Conservation (phyloP, 2,329 filamentous ascomycete species). For the Xylariaceae sp. region DNA sequence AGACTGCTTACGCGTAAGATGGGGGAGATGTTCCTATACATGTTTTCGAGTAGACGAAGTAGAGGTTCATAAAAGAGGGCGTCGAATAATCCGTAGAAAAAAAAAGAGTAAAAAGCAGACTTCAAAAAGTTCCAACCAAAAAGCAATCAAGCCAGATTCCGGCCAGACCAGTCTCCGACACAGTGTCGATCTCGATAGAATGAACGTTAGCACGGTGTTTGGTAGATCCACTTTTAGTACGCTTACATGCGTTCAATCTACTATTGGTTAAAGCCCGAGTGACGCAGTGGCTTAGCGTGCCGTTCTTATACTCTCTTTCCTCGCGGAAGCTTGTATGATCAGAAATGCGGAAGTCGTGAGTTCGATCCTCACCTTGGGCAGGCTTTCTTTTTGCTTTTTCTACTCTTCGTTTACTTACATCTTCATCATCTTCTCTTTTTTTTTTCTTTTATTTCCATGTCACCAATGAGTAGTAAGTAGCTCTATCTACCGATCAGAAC, state of each 20-base stretch:
- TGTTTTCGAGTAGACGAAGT: background rate
- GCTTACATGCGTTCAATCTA: background rate
- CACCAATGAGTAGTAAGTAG: background rate
- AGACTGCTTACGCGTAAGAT: background rate
- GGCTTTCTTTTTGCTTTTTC: background rate
- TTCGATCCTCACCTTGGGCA: constrained; percentile 19
- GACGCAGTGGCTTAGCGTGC: constrained; percentile 18
- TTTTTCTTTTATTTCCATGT: background rate
- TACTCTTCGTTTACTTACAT: background rate
- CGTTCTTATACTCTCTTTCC: constrained; percentile 15
- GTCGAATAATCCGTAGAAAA: background rate
- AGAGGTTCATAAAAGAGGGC: background rate
- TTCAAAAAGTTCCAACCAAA: no score
- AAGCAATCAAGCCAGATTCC: no score
- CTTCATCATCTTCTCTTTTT: background rate
- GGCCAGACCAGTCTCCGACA: no score
- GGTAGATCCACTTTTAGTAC: background rate
- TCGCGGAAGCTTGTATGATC: constrained; percentile 9
- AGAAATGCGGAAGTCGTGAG: constrained; percentile 19
- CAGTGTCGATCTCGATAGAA: no score
- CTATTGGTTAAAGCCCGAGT: constrained; percentile 2
- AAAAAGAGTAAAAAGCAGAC: no score
- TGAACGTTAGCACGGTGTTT: no score
- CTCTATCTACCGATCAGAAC: constrained; percentile 15
- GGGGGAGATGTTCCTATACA: background rate